These are phyloP conservation scores for Termitomyces sp. DNA, from an alignment of 768 basidiomycete species.

Conservation along the genomic window DNA sequence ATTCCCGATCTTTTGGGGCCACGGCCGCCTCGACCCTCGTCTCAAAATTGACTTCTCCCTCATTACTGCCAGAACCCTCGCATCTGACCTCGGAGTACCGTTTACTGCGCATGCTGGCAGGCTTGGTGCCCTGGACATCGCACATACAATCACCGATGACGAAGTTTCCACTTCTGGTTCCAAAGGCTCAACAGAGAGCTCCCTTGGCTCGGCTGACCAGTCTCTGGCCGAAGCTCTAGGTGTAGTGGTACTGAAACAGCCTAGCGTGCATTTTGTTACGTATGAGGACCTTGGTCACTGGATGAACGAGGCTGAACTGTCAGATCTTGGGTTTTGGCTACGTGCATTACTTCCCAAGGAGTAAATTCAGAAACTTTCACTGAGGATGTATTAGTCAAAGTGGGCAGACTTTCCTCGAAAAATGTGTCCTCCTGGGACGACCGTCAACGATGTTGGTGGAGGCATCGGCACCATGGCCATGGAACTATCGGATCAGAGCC, in stretches of 20 bases:
- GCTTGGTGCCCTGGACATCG: background rate
- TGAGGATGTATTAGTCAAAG: too few species aligned
- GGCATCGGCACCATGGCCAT: too few species aligned
- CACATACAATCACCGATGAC: background rate
- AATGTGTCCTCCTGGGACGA: too few species aligned
- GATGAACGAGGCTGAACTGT: slow-evolving; percentile 20
- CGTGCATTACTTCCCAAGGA: background rate
- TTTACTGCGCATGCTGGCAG: slow-evolving; percentile 12
- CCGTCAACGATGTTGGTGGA: too few species aligned
- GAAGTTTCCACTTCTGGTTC: slow-evolving; percentile 10
- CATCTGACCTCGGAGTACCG: slow-evolving; percentile 41
- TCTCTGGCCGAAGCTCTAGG: background rate
- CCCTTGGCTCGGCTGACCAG: background rate
- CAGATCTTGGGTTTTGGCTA: slow-evolving; percentile 26
- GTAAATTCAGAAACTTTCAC: too few species aligned
- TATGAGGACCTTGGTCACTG: slow-evolving; percentile 26
- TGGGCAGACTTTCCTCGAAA: too few species aligned
- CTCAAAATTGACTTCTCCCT: slow-evolving; percentile 49
- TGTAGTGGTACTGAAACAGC: background rate
- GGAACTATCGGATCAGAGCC: too few species aligned
- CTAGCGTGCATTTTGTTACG: slow-evolving; percentile 22
- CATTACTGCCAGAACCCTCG: slow-evolving; percentile 44
- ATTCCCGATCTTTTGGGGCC: slow-evolving; percentile 71
- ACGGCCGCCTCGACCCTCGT: slow-evolving; percentile 60
- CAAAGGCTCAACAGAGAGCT: slow-evolving; percentile 5